A percentile compares a stretch with the other conserved stretches of the same genome.
These are phyloP conservation scores for Neoascochyta sp. DNA, from an alignment of 2,329 filamentous ascomycete genomes.

Conservation along the genomic window DNA sequence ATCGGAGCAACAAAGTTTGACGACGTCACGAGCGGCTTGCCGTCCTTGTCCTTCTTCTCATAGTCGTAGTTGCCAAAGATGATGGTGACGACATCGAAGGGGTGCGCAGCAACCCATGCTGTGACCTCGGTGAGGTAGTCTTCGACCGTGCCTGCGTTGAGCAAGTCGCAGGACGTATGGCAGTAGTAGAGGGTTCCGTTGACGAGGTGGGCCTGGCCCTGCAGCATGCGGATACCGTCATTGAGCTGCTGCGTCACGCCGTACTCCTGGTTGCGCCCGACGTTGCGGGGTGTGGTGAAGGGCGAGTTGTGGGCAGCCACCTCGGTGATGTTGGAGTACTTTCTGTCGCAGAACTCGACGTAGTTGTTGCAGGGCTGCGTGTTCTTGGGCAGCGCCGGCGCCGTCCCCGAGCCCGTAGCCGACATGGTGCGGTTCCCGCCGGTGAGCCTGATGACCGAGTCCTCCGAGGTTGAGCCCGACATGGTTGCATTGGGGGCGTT, in stretches of 20 bases:
- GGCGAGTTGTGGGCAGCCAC: constrained; percentile 42
- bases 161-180: constrained; percentile 78
- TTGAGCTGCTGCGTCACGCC: constrained; percentile 39
- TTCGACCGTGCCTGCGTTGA: constrained; percentile 77
- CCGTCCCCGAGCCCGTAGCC: constrained; percentile 19
- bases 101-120: constrained; percentile 71
- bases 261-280: constrained; percentile 37
- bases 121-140: constrained; percentile 68
- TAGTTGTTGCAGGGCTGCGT: constrained; percentile 44
- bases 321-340: constrained; percentile 43
- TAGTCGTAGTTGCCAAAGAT: constrained; percentile 73
- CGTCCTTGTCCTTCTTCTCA: constrained; percentile 20
- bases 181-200: constrained; percentile 71
- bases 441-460: constrained; percentile 26
- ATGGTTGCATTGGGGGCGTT: constrained; percentile 21
- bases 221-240: constrained; percentile 46
- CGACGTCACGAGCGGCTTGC: constrained; percentile 56
- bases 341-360: constrained; percentile 38
- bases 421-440: constrained; percentile 27
- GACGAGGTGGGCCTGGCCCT: constrained; percentile 57
- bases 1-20: constrained; percentile 65
- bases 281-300: constrained; percentile 32
- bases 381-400: constrained; percentile 32
- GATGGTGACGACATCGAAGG: constrained; percentile 86
- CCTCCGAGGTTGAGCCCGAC: constrained; percentile 12